Base-by-base conservation (phyloP, 2,329 filamentous ascomycete genomes). In the Colletotrichum magnum region DNA sequence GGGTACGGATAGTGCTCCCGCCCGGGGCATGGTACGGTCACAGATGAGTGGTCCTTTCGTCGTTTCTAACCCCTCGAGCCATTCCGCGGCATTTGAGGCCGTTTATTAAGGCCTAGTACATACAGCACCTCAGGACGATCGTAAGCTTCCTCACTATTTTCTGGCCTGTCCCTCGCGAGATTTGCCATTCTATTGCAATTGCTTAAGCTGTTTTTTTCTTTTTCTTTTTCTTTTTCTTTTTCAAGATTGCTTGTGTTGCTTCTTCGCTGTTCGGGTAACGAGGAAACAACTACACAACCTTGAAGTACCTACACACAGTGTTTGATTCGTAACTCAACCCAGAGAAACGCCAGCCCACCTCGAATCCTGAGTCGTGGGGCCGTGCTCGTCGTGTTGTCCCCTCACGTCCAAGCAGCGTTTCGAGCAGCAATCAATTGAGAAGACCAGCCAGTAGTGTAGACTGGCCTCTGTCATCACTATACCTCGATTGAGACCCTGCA, bases 1-100 rank as follows among this genome's bases (percentile, higher is more conserved):
- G 71, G 69, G 64, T 64, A 64, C 60, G 66, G 69, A 65, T 65
- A 48, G 51, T 66, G 71, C 50, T 69, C 71, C 71, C 52, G 66
- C 48, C 32, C 10, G 32, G 32, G 32, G 32, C 32, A 36, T 36
- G 58, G 57, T 52, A 62, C 24, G 67, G 57, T 52, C 64, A 69
- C 54, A 65, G 54, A 69, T 69, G 61, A 69, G 66, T 69, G 50
- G 61, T 53, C 62, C 66, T 39, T 69, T 53, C 26, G 24, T 65
- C 54, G 61, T 36, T 59, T 54, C 58, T 28, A 39, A 41, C 47
- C 58, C 61, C 54, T 50, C 32, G 39, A 64, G 39, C 65, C 60
- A 64, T 64, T 39, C 59, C 64, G 48, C 52, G 28, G 43, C 47
- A 48, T 21, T 48, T 52, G 21, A 32, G 45, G 26, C 52, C 15